Base-by-base conservation (phyloP, 1,284 basidiomycete genomes). In the Puccinia horiana region DNA sequence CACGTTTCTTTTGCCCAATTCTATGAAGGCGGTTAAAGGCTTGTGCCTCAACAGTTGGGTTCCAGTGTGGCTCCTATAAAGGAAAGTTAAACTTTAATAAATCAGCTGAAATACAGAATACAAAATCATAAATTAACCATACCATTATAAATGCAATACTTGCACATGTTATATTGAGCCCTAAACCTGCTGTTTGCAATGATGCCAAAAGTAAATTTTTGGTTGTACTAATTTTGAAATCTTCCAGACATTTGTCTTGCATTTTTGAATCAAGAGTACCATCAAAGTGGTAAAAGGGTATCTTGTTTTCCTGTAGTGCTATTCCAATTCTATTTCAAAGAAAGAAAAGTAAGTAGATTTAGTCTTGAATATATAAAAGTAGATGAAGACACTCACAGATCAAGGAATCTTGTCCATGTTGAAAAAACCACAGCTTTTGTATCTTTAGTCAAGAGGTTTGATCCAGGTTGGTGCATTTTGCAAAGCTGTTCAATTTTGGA, bases 21-120 rank as follows among this genome's bases (percentile, higher is more conserved):
- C 86, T 85, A 61, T 87, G 86, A 23, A 85, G 85, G 4, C 86
- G 84, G 73, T 87, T 86, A 82, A 86, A 85, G 4, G 86, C 86
- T 42, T 87, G 86, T 14, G 86, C 82, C 81, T 87, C 86, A 85
- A 86, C 84, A 70, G 86, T 85, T 37, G 82, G 44, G 32, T 83
- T 83, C 86, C 86, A 87, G 67, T 87, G 86, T 44, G 83, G 84
- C 67, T 87, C 86, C 83, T 85, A 86, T n/a, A 29, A 4, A 26
- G 63, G 20, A 26, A 16, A 8, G 23, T 47, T 29, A n/a, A n/a
- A 16, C 32, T 23, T 49, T 52, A 32, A 9, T 47, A 6, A 23
- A 44, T 44, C 4, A 16, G n/a, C 26, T n/a, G 8, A 11, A 6
- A 20, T 1, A 58, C 40, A 58, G 1, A 14, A 29, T 16, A 20